A percentile compares a stretch with the other conserved stretches of the same genome.
These are phyloP conservation scores for Globisporangium nunn DNA, from an alignment of 352 stramenopile species.

Conservation along the genomic window DNA sequence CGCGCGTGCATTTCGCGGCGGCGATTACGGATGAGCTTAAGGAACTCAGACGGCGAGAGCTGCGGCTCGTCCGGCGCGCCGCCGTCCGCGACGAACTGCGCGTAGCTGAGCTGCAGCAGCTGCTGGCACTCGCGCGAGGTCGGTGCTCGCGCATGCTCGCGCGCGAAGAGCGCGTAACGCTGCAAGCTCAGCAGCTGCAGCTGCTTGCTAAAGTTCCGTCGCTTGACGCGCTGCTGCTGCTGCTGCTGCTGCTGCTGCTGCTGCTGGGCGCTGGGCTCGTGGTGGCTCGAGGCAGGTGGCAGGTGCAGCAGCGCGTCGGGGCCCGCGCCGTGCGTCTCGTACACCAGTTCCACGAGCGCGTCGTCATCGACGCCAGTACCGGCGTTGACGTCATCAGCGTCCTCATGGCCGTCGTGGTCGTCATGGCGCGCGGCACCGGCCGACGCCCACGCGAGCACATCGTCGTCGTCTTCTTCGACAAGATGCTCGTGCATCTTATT, in stretches of 20 bases:
- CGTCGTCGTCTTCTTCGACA: slow-evolving; percentile 33
- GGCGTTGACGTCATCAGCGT: slow-evolving; percentile 23
- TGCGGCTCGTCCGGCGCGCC: slow-evolving; percentile 37
- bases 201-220: slow-evolving; percentile 67
- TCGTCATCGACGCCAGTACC: not conserved
- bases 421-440: slow-evolving; percentile 9
- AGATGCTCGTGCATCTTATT: not conserved
- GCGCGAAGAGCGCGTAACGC: slow-evolving; percentile 39
- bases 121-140: slow-evolving; percentile 40
- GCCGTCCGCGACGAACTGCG: slow-evolving; percentile 46
- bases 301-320: slow-evolving; percentile 8
- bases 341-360: slow-evolving; percentile 22
- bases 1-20: slow-evolving; percentile 46
- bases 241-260: not conserved
- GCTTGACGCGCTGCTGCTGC: slow-evolving; percentile 33
- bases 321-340: not conserved
- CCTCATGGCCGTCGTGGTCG: slow-evolving; percentile 3
- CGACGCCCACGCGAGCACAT: slow-evolving; percentile 42
- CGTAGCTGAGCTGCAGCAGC: slow-evolving; percentile 43
- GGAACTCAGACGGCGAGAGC: slow-evolving; percentile 45
- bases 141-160: slow-evolving; percentile 27
- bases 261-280: not conserved
- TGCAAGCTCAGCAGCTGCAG: slow-evolving; percentile 55
- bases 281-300: slow-evolving; percentile 1
- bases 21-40: slow-evolving; percentile 67